Evolutionary conservation across 1,139 yeast genomes (phyloP), one percentile per base, ranked within the genome.

Genomic region (Geotrichum siamense): DNA sequence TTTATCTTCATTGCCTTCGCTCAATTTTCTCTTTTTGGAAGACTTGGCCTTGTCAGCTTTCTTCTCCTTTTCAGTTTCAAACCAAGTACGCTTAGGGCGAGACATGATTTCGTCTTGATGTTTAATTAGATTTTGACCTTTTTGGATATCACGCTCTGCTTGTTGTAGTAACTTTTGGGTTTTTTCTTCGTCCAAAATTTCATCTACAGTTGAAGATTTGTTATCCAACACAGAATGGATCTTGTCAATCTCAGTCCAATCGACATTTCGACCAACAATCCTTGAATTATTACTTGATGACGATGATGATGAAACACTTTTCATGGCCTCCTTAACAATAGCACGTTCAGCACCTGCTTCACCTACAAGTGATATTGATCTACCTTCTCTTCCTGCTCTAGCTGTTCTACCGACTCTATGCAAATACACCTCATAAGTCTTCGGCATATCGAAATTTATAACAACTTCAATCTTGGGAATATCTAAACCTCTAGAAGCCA

Each of bases 401-500:
- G 98, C 99, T 45, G 98, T 91, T 74, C 99, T 84, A 67, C 98
- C 98, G 51, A 93, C 96, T 71, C 99, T 82, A 67, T 91, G 98
- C 61, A 91, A 71, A 63, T 91, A 93, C 33, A 87, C 76, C 54
- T 91, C 98, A 58, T 83, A 80, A 20, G 83, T 72, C 61, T 86
- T 85, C 43, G 98, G 98, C 94, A 93, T 86, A 60, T 93, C 98
- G 63, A 74, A 93, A 65, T 91, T 91, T 58, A 91, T 75, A 44
- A 91, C 98, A 49, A 82, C 79, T 62, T 87, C 97, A 62, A 91
- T 87, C 67, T 89, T 89, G 51, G 97, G 97, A 60, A 91, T 91
- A 82, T 91, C 99, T 61, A 91, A 75, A 74, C 99, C 99, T 76
- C 99, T 85, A 23, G 98, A 91, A 0, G 98, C 98, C 63, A 91